Conservation (phyloP, 495 filamentous ascomycete genomes). For the Rhypophila decipiens region DNA sequence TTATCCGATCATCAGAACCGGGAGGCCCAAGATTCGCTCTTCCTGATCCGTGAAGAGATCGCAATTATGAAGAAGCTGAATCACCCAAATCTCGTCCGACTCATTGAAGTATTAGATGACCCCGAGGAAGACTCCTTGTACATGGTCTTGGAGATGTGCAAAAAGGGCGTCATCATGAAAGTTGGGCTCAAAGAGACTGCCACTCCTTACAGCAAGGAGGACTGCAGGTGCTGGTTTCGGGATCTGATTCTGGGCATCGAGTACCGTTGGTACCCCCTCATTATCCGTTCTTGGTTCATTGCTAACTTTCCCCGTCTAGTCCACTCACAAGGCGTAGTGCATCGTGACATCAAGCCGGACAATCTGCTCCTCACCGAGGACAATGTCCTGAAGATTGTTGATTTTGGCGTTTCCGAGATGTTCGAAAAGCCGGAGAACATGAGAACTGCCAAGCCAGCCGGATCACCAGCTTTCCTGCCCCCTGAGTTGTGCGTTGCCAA, state of each 20-base stretch:
- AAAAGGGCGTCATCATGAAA: constrained; percentile 97
- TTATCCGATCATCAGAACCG: constrained; percentile 38
- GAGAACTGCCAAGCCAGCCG: constrained; percentile 89
- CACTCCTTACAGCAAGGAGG: constrained; percentile 76
- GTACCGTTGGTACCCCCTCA: constrained; percentile 54
- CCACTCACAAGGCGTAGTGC: constrained; percentile 90
- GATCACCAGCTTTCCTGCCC: constrained; percentile 90
- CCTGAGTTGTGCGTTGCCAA: constrained; percentile 86
- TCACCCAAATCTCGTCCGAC: constrained; percentile 83
- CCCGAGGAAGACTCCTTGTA: constrained; percentile 92
- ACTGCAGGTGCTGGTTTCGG: constrained; percentile 85
- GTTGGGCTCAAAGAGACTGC: constrained; percentile 80
- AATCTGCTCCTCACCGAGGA: constrained; percentile 87
- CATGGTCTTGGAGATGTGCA: constrained; percentile 99
- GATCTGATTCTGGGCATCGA: constrained; percentile 95
- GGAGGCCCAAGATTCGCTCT: constrained; percentile 70
- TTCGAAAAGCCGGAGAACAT: constrained; percentile 87
- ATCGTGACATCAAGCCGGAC: constrained; percentile 97
- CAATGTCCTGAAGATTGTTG: constrained; percentile 90
- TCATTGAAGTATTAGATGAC: constrained; percentile 93
- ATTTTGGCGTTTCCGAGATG: constrained; percentile 98
- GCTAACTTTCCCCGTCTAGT: constrained; percentile 35
- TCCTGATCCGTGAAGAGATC: constrained; percentile 91
- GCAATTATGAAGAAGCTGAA: constrained; percentile 99
- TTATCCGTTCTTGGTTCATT: neutral